phyloP scores from a whole-genome alignment of 495 filamentous ascomycete species.

The Annulohypoxylon bovei region DNA sequence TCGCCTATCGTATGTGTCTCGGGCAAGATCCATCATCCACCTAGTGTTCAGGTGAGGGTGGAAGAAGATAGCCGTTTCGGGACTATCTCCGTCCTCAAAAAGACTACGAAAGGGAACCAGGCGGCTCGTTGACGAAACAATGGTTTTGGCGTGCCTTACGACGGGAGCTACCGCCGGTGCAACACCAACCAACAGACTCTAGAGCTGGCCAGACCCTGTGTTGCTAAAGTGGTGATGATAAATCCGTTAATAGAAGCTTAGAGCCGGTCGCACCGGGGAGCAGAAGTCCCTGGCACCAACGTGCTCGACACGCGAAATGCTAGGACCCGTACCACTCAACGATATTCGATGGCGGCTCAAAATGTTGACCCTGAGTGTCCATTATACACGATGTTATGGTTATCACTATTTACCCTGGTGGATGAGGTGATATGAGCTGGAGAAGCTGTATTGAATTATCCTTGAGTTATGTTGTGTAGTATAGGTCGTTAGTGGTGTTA shows the following conservation, averaged over 20 bases:
- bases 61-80: conserved; percentile 20
- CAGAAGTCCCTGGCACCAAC: conserved; percentile 33
- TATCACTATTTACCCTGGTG: neutral
- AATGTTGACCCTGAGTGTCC: conserved; percentile 13
- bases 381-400: neutral
- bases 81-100: conserved; percentile 8
- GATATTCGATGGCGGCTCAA: conserved; percentile 1
- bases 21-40: conserved; percentile 18
- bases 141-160: conserved; percentile 12
- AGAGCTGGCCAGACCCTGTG: conserved; percentile 34
- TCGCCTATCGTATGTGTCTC: conserved; percentile 26
- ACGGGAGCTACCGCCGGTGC: conserved; percentile 22
- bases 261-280: conserved; percentile 12
- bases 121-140: conserved; percentile 25
- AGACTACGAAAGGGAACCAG: neutral
- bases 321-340: conserved; percentile 25
- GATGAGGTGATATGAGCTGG: neutral
- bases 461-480: conserved; percentile 1
- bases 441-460: neutral
- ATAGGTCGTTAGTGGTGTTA: neutral
- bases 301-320: conserved; percentile 34
- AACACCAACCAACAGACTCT: conserved; percentile 12
- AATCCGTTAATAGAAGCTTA: conserved; percentile 25
- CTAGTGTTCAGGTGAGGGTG: conserved; percentile 12
- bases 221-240: conserved; percentile 47